phyloP scores from a whole-genome alignment of 805 yeast genomes.

The Candida gorgasii region DNA sequence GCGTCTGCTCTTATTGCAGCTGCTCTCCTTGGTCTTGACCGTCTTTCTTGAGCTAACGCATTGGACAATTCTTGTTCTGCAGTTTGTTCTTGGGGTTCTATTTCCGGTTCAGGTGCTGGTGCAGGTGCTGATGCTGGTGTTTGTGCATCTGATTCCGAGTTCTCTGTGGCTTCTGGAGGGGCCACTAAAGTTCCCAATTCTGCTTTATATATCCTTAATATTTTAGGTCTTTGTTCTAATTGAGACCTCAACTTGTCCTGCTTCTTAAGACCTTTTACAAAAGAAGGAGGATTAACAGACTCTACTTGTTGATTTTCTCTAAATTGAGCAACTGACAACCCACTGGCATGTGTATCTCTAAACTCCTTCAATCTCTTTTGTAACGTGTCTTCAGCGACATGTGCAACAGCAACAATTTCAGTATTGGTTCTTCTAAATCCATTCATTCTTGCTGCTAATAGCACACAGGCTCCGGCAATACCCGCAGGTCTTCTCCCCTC shows the following conservation, averaged over 20 bases:
- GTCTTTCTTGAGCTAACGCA: background rate
- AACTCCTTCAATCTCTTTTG: constrained; percentile 91
- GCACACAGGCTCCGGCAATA: constrained; percentile 92
- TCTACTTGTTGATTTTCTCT: constrained; percentile 48
- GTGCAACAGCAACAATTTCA: constrained; percentile 93
- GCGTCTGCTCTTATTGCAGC: constrained; percentile 12
- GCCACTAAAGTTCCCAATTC: background rate
- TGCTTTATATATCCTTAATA: constrained; percentile 1
- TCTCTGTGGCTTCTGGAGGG: no score
- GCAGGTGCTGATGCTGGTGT: constrained; percentile 15
- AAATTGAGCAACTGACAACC: constrained; percentile 71
- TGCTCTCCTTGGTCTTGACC: background rate
- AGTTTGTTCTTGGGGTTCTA: background rate
- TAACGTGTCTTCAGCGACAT: constrained; percentile 90
- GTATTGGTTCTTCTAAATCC: constrained; percentile 88
- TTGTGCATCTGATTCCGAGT: no score
- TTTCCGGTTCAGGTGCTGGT: background rate
- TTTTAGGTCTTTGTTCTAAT: constrained; percentile 4
- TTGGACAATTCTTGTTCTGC: background rate
- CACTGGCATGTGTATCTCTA: constrained; percentile 71
- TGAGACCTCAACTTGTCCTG: constrained; percentile 1
- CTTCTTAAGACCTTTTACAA: constrained; percentile 47
- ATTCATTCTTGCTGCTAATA: constrained; percentile 96
- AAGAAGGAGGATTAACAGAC: constrained; percentile 82
- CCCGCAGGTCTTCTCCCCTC: constrained; percentile 99